Base-by-base conservation (phyloP, 202 grass and related monocot species). In the Saccharum hybrid region DNA sequence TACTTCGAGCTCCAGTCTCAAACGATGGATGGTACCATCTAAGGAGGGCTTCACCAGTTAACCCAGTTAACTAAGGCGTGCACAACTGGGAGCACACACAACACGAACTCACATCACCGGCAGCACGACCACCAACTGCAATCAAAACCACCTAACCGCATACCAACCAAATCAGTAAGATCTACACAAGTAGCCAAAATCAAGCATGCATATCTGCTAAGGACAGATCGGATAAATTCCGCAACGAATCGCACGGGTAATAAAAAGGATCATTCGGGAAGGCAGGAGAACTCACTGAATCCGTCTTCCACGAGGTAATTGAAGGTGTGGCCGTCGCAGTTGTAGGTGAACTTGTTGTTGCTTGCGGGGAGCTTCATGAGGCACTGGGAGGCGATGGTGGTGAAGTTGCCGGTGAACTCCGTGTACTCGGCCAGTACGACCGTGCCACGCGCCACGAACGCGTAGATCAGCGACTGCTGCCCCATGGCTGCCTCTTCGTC, bases 391-490 rank as follows among this genome's bases (percentile, higher is more conserved):
- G 95, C 95, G 90, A 98, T 94, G 86, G 90, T 90, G 87, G 88
- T 91, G 88, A 98, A 98, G 88, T 98, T 98, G 34, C 92, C 95
- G 16, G 86, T 94, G 88, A 98, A 98, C 90, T 98, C 92, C 64
- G 92, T 98, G 90, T 88, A 98, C 92, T 98, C 90, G 68, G 92
- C 88, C 14, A 97, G 76, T 66, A 97, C 82, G 39, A 97, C 95
- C 16, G 92, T 98, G 81, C 92, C 95, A 56, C 95, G 88, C 34
- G 90, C 92, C 40, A 93, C 92, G 88, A 98, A 98, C 68, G 92
- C 94, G 87, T 98, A 98, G 95, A 98, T 98, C 83, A 98, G 74
- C 85, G 86, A 88, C 86, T 89, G 90, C 84, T 90, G 90, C 79
- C 85, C 88, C 86, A 89, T 92, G 82, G 72, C 48, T 63, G 3